phyloP scores from a whole-genome alignment of 2,329 filamentous ascomycete species.

The Dothidotthia symphoricarpi region DNA sequence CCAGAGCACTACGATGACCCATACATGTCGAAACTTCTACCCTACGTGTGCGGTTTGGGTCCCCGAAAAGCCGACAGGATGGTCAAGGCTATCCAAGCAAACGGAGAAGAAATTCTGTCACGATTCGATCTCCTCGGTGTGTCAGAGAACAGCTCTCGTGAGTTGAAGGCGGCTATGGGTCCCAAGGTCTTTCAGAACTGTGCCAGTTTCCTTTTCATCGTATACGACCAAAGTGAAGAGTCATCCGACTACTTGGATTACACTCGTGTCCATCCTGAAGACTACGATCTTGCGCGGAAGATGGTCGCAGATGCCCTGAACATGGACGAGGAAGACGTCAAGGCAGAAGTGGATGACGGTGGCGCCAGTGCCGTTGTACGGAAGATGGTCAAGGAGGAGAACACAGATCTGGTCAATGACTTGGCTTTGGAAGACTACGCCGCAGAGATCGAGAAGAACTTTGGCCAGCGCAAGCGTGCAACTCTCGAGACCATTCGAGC shows the following conservation, averaged over 20 bases:
- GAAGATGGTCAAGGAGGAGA: slow-evolving; percentile 91
- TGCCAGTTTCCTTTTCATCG: slow-evolving; percentile 89
- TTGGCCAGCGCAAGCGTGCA: slow-evolving; percentile 90
- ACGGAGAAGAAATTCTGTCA: slow-evolving; percentile 80
- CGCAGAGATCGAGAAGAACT: slow-evolving; percentile 88
- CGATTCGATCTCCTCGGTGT: slow-evolving; percentile 88
- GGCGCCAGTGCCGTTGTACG: slow-evolving; percentile 87
- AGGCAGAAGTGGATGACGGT: slow-evolving; percentile 87
- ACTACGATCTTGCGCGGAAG: slow-evolving; percentile 96
- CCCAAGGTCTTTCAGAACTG: slow-evolving; percentile 95
- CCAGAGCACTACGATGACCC: slow-evolving; percentile 83
- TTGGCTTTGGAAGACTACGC: slow-evolving; percentile 95
- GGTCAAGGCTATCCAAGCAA: slow-evolving; percentile 86
- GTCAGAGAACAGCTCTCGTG: slow-evolving; percentile 63
- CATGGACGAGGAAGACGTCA: slow-evolving; percentile 96
- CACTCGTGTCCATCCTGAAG: slow-evolving; percentile 95
- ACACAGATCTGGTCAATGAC: slow-evolving; percentile 93
- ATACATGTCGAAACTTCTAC: slow-evolving; percentile 82
- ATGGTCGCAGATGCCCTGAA: slow-evolving; percentile 97
- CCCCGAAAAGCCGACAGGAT: slow-evolving; percentile 85
- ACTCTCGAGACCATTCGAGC: slow-evolving; percentile 95
- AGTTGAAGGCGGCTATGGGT: slow-evolving; percentile 58
- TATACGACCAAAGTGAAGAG: slow-evolving; percentile 78
- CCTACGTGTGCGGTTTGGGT: slow-evolving; percentile 87
- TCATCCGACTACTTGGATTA: slow-evolving; percentile 92